phyloP scores from a whole-genome alignment of 768 basidiomycete genomes.

The Plicaturopsis crispa region DNA sequence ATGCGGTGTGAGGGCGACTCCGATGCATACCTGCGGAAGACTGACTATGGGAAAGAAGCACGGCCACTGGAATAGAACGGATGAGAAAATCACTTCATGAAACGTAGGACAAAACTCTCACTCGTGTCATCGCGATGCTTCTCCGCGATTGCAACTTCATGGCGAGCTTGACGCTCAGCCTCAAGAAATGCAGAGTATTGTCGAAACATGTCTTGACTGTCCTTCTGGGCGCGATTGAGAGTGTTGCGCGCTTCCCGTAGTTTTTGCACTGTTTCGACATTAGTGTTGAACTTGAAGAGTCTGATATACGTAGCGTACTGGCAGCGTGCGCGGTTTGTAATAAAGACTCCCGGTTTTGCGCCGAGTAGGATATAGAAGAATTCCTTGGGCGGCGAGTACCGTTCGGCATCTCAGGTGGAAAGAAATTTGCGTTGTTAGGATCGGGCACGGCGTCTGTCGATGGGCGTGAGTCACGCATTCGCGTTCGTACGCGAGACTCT shows the following conservation, averaged over 20 bases:
- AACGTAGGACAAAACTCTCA: constrained; percentile 16
- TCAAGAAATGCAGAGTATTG: constrained; percentile 65
- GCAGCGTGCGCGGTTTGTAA: constrained; percentile 52
- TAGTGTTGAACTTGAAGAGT: constrained; percentile 4
- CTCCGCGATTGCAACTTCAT: constrained; percentile 56
- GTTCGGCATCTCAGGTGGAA: constrained; percentile 30
- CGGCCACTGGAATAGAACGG: background rate
- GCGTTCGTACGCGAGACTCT: no score
- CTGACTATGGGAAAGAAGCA: constrained; percentile 6
- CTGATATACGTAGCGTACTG: constrained; percentile 31
- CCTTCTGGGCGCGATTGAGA: constrained; percentile 58
- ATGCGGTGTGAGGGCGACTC: constrained; percentile 11
- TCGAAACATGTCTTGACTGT: constrained; percentile 65
- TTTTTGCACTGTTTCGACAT: constrained; percentile 41
- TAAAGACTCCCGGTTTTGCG: constrained; percentile 44
- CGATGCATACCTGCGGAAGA: constrained; percentile 14
- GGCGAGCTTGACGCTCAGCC: constrained; percentile 56
- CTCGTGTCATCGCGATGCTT: constrained; percentile 60
- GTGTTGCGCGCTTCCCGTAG: constrained; percentile 54
- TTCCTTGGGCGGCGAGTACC: no score
- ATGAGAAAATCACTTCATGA: constrained; percentile 8
- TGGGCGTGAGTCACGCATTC: no score
- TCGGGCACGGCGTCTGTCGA: no score
- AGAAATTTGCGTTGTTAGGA: constrained; percentile 1
- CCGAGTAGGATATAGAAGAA: constrained; percentile 43